Percentiles rank a stretch among this genome's conserved stretches.
Evolutionary conservation across 2,329 filamentous ascomycete genomes (phyloP).

Genomic region (Neonectria magnoliae): DNA sequence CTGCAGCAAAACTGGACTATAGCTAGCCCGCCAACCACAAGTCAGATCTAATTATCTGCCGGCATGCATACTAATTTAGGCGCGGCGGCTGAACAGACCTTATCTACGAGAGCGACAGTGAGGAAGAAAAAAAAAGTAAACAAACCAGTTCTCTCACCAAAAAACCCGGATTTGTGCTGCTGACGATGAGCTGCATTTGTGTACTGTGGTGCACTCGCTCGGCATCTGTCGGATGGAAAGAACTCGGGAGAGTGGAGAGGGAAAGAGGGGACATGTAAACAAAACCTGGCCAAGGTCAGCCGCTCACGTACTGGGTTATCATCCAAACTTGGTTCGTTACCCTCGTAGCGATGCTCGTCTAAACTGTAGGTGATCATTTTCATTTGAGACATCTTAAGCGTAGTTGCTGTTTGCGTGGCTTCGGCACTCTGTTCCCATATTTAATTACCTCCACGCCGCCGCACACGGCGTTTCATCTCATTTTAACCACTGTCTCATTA

Average conservation of each 20-base stretch:
- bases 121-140: slow-evolving; percentile 2
- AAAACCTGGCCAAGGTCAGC: slow-evolving; percentile 6
- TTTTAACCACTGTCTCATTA: slow-evolving; percentile 18
- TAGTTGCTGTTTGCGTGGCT: background rate
- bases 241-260: slow-evolving; percentile 6
- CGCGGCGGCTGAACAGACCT: slow-evolving; percentile 10
- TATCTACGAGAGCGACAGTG: background rate
- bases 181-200: slow-evolving; percentile 5
- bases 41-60: background rate
- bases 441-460: background rate
- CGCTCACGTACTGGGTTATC: no score
- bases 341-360: background rate
- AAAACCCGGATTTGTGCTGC: slow-evolving; percentile 13
- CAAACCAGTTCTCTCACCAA: slow-evolving; percentile 8
- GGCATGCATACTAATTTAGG: slow-evolving; percentile 17
- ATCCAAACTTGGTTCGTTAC: background rate
- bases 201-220: slow-evolving; percentile 13
- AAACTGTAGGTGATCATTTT: background rate
- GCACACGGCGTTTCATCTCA: background rate
- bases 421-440: no score
- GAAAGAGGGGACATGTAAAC: slow-evolving; percentile 21
- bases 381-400: background rate
- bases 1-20: background rate
- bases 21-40: background rate
- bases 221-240: slow-evolving; percentile 14